These are phyloP conservation scores for Polyporus arcularius DNA, from an alignment of 768 basidiomycete species.

Conservation along the genomic window DNA sequence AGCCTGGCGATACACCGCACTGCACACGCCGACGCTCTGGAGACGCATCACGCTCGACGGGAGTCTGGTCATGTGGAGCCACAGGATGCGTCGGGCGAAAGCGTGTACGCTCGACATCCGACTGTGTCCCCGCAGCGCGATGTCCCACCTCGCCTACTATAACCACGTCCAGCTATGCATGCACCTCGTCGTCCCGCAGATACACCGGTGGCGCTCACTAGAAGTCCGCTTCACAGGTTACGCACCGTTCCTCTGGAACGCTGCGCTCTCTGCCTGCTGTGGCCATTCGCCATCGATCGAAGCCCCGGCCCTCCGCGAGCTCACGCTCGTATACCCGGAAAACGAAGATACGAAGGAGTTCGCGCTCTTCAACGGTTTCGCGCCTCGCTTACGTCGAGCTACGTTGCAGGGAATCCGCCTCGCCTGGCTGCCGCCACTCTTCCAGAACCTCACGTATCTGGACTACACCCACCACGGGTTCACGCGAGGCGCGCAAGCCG, in stretches of 20 bases:
- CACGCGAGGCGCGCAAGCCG: slow-evolving; percentile 55
- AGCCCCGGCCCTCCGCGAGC: slow-evolving; percentile 50
- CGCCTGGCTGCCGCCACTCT: slow-evolving; percentile 63
- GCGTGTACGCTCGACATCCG: slow-evolving; percentile 63
- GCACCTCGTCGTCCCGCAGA: slow-evolving; percentile 50
- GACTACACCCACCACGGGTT: slow-evolving; percentile 77
- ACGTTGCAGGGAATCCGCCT: slow-evolving; percentile 67
- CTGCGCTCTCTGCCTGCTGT: slow-evolving; percentile 58
- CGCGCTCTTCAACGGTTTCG: slow-evolving; percentile 58
- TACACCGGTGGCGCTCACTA: slow-evolving; percentile 63
- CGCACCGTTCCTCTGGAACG: slow-evolving; percentile 68
- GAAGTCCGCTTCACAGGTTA: slow-evolving; percentile 56
- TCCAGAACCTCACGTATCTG: slow-evolving; percentile 59
- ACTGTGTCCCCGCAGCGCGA: slow-evolving; percentile 30
- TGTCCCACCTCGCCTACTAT: slow-evolving; percentile 15
- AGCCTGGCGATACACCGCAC: slow-evolving; percentile 60
- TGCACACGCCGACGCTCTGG: slow-evolving; percentile 67
- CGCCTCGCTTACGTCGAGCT: slow-evolving; percentile 56
- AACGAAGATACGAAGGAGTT: slow-evolving; percentile 76
- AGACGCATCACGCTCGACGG: slow-evolving; percentile 54
- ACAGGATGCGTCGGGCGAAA: slow-evolving; percentile 60
- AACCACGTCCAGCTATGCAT: slow-evolving; percentile 57
- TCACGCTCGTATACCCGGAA: slow-evolving; percentile 57
- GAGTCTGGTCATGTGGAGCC: slow-evolving; percentile 58
- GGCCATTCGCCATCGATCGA: slow-evolving; percentile 34